Conservation (phyloP, 2,329 filamentous ascomycete species). For the Monilinia vaccinii-corymbosi region DNA sequence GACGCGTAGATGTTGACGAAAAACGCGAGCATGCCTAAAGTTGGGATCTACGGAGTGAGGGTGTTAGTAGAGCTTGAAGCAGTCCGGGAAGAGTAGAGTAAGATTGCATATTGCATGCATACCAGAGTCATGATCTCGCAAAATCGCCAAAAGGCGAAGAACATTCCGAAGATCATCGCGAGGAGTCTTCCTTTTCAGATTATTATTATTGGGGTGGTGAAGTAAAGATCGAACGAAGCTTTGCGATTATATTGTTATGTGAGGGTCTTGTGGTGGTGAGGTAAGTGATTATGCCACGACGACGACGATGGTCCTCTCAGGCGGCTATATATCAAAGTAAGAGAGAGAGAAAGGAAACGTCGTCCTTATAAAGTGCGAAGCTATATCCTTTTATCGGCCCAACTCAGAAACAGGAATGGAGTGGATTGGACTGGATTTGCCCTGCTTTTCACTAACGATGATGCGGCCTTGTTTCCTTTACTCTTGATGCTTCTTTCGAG, state of each 20-base stretch:
- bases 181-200: background rate
- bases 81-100: background rate
- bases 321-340: background rate
- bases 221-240: background rate
- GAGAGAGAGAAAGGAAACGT: background rate
- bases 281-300: conserved; percentile 6
- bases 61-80: conserved; percentile 4
- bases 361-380: background rate
- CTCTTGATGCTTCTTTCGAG: background rate
- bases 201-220: background rate
- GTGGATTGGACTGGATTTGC: too few relatives aligned
- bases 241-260: background rate
- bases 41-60: conserved; percentile 43
- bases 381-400: background rate
- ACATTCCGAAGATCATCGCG: conserved; percentile 51
- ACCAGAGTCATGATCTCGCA: conserved; percentile 55
- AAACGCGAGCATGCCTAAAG: conserved; percentile 57
- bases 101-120: conserved; percentile 40
- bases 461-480: conserved; percentile 1
- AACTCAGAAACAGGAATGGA: background rate
- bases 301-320: background rate
- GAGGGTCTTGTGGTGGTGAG: background rate
- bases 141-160: conserved; percentile 55
- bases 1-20: conserved; percentile 53
- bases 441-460: background rate